Base-by-base conservation (phyloP, 192 early-diverging fungal species). In the Radiomyces spectabilis region DNA sequence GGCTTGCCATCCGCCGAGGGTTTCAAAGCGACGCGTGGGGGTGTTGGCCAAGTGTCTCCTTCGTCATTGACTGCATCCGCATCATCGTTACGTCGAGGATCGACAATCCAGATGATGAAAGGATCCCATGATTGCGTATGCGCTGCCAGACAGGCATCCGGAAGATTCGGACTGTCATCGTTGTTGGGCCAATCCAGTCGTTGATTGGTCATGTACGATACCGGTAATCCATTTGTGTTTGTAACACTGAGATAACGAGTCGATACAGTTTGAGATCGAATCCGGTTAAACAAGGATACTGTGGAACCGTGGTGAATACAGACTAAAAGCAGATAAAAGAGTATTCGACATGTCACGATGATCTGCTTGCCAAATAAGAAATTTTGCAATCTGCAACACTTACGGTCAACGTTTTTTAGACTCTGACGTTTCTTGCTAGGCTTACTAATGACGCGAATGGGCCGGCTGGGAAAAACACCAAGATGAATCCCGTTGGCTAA, bases 391-490 rank as follows among this genome's bases (percentile, higher is more conserved):
- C 38, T 1, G 13, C 16, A 30, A 4, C 18, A 63, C 65, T 74
- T 71, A 75, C 74, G 60, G 55, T 88, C 82, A 62, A 85, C 81
- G 61, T 88, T 88, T 63, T 92, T 90, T 5, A 80, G 74, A 42
- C 83, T 91, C 46, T 92, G 88, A 38, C 86, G 78, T 71, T 93
- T 93, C 71, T 92, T 93, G 45, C 85, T 88, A 3, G 94, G 92
- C 67, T 97, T 96, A 51, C 86, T 89, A 43, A 96, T 93, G 9
- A 94, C 87, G 44, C 87, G 89, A 54, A 96, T 85, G 7, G 84
- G 83, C 33, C 77, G 77, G 50, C 85, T 86, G 21, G 82, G 74
- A 65, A 93, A 86, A 39, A 79, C 79, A 31, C 82, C 80, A 21
- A 88, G 63, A 45, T 72, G 63, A 5, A 81, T 49, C 31, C 79